Base-by-base conservation (phyloP, 2,329 filamentous ascomycete genomes). In the Rutstroemia sydowiana region DNA sequence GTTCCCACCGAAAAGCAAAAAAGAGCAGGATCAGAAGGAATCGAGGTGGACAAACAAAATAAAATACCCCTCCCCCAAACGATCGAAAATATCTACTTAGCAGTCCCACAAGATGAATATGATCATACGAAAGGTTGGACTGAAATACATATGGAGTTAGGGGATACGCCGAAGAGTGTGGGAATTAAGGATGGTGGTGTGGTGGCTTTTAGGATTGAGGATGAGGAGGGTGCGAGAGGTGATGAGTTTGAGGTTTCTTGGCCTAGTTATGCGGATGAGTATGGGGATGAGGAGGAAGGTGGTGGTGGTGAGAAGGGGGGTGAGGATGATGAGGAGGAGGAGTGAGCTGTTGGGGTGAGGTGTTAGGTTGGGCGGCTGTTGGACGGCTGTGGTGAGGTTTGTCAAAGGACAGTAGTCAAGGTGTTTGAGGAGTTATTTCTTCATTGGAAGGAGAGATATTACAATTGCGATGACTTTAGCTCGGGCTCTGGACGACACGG, bases 61-160 rank as follows among this genome's bases (percentile, higher is more conserved):
- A 70, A 46, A 68, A 45, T 14, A 2, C 30, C 37, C 23, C 18
- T 31, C 53, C 75, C 31, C 57, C 67, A 52, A 51, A 71, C 51
- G 0, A 55, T 70, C 1, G 61, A 68, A 0, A 65, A 72, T 5
- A 68, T 79, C 37, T 68, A 75, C 34, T 64, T 79, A 21, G 76
- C 72, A 2, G 61, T 74, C 5, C 70, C 71, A 0, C 62, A 71
- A 26, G 74, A 79, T 62, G 65, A 63, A 32, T 71, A 73, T 52
- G 75, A 79, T 53, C 57, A 68, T 5, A 69, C 67, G 18, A 74
- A 75, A 60, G 76, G 76, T 41, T 79, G 75, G 75, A 65, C 66
- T 23, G 65, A 64, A 44, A 57, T 78, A n/a, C 65, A 69, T 37
- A 60, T 66, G 16, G 57, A 55, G 51, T 63, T 64, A 42, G 62